Conservation (phyloP, 371 early-diverging fungal genomes). For the Syncephalastrum sp. region DNA sequence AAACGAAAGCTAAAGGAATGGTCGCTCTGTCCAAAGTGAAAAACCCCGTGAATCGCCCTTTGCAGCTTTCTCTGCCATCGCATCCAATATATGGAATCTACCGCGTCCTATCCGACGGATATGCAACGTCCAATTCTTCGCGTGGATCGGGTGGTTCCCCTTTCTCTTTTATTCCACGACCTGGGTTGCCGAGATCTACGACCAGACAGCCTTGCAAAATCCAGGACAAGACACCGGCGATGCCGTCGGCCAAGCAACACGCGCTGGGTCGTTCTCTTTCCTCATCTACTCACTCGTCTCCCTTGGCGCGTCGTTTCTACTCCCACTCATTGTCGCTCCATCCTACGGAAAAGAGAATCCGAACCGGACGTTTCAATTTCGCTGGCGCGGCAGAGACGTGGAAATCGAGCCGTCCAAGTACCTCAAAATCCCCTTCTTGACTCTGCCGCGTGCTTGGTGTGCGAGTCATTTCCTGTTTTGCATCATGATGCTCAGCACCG, state of each 20-base stretch:
- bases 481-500: constrained; percentile 66
- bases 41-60: constrained; percentile 25
- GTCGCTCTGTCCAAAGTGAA: not conserved
- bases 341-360: constrained; percentile 11
- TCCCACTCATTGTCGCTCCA: constrained; percentile 55
- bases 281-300: constrained; percentile 80
- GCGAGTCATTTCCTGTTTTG: constrained; percentile 68
- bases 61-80: constrained; percentile 32
- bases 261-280: constrained; percentile 85
- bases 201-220: constrained; percentile 16
- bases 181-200: constrained; percentile 72
- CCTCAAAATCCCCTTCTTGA: constrained; percentile 30
- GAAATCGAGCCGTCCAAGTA: constrained; percentile 17
- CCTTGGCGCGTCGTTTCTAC: constrained; percentile 65
- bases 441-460: constrained; percentile 71
- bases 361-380: constrained; percentile 6
- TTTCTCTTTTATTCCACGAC: constrained; percentile 90
- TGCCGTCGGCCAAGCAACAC: constrained; percentile 66
- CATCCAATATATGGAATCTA: constrained; percentile 51
- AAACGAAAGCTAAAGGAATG: not conserved
- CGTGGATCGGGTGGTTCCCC: constrained; percentile 97
- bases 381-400: constrained; percentile 11
- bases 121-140: constrained; percentile 88
- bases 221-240: constrained; percentile 36
- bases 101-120: constrained; percentile 73